Evolutionary conservation across 768 basidiomycete species (phyloP).

Genomic region (Termitomyces sp.): DNA sequence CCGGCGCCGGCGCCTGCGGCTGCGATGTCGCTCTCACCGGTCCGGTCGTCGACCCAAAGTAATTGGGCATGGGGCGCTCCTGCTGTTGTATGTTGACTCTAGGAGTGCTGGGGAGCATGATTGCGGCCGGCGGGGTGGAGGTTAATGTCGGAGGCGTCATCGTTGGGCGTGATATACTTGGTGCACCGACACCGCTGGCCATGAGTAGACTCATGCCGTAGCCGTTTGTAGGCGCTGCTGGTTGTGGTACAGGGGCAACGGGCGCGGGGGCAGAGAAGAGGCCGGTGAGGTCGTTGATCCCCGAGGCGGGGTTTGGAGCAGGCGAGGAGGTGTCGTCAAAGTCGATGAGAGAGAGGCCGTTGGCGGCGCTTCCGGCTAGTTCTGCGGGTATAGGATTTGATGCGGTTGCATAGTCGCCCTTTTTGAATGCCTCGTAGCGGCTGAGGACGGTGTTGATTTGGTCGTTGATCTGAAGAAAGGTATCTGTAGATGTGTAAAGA

Average conservation of each 20-base stretch:
- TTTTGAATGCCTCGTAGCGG: slow-evolving; percentile 91
- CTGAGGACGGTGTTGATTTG: slow-evolving; percentile 90
- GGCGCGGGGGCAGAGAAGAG: slow-evolving; percentile 42
- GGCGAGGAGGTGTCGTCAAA: slow-evolving; percentile 51
- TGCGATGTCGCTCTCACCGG: slow-evolving; percentile 7
- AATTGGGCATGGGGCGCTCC: slow-evolving; percentile 21
- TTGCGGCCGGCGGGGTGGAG: slow-evolving; percentile 33
- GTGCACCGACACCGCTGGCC: slow-evolving; percentile 13
- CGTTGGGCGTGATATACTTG: slow-evolving; percentile 13
- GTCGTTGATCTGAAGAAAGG: slow-evolving; percentile 94
- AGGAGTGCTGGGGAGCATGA: slow-evolving; percentile 33
- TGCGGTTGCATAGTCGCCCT: slow-evolving; percentile 75
- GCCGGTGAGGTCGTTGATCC: slow-evolving; percentile 52
- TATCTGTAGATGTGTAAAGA: slow-evolving; percentile 47
- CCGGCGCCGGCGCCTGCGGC: slow-evolving; percentile 16
- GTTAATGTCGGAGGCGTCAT: slow-evolving; percentile 22
- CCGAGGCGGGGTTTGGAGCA: slow-evolving; percentile 18
- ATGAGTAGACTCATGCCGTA: slow-evolving; percentile 12
- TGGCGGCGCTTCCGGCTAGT: slow-evolving; percentile 30
- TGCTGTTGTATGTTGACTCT: slow-evolving; percentile 13
- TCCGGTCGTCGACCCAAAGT: slow-evolving; percentile 17
- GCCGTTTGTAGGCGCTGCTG: slow-evolving; percentile 1
- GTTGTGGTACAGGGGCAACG: slow-evolving; percentile 21
- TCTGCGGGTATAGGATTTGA: slow-evolving; percentile 66
- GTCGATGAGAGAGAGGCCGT: slow-evolving; percentile 64